Conservation (phyloP, 1,284 basidiomycete genomes). For the Trametes pubescens region DNA sequence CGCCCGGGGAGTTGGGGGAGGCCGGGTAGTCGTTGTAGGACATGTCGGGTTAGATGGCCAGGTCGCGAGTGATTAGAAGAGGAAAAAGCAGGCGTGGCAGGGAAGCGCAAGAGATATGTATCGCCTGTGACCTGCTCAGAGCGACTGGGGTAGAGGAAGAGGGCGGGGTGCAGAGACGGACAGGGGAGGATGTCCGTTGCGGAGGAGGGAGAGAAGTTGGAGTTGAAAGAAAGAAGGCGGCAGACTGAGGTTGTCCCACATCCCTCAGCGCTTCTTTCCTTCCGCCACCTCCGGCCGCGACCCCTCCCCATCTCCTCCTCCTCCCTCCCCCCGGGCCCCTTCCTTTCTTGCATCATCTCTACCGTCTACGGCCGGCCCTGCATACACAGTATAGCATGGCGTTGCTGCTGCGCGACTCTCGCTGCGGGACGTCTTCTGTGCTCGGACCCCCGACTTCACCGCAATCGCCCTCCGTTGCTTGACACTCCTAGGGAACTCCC, state of each 20-base stretch:
- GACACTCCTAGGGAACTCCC: slow-evolving; percentile 10
- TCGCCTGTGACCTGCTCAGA: slow-evolving; percentile 38
- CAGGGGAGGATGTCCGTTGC: slow-evolving; percentile 14
- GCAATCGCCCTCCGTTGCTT: slow-evolving; percentile 10
- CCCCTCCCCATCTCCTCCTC: neutral
- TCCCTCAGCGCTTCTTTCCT: neutral
- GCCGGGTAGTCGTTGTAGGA: slow-evolving; percentile 66
- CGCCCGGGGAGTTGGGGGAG: slow-evolving; percentile 58
- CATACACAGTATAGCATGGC: too few relatives aligned
- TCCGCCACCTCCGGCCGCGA: neutral
- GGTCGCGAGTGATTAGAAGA: slow-evolving; percentile 26
- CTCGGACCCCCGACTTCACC: neutral
- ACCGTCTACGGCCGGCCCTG: too few relatives aligned
- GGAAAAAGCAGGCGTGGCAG: slow-evolving; percentile 31
- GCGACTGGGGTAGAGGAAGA: slow-evolving; percentile 20
- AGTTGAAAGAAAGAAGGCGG: slow-evolving; percentile 7
- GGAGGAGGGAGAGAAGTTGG: slow-evolving; percentile 14
- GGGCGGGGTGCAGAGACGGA: neutral
- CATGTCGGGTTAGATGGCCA: slow-evolving; percentile 22
- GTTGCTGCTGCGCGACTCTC: neutral
- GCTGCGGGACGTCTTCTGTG: neutral
- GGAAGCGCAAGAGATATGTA: slow-evolving; percentile 32
- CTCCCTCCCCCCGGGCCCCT: neutral
- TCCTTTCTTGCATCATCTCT: neutral
- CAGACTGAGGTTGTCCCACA: neutral